These are phyloP conservation scores for Dalbergia oliveri DNA, from an alignment of 306 rosid species.

Conservation along the genomic window DNA sequence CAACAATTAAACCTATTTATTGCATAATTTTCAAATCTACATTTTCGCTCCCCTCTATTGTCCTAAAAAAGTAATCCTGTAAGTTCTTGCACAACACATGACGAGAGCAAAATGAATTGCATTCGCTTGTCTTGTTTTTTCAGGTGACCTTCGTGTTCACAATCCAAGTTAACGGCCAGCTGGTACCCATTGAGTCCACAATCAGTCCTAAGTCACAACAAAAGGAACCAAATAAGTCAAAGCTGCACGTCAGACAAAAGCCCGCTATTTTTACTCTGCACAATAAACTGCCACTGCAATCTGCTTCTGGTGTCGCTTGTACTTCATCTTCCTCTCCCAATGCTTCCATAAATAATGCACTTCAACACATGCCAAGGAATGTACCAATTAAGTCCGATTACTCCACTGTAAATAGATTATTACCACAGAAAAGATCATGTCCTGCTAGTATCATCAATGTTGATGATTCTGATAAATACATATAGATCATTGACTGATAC, in stretches of 20 bases:
- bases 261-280: constrained; percentile 51
- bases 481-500: too few relatives aligned
- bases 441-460: constrained; percentile 47
- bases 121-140: constrained; percentile 27
- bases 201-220: constrained; percentile 54
- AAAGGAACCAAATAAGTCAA: constrained; percentile 57
- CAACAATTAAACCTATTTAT: not conserved
- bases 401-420: constrained; percentile 57
- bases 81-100: not conserved
- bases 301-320: constrained; percentile 50
- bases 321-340: constrained; percentile 48
- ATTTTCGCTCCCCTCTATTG: not conserved
- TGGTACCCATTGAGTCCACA: constrained; percentile 77
- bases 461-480: constrained; percentile 56
- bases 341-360: constrained; percentile 48
- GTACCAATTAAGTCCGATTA: constrained; percentile 46
- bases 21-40: not conserved
- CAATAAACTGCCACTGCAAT: constrained; percentile 53
- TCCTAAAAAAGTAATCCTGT: not conserved
- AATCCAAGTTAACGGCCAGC: constrained; percentile 91
- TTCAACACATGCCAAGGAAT: constrained; percentile 49
- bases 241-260: constrained; percentile 51
- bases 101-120: constrained; percentile 8
- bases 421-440: constrained; percentile 75
- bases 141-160: constrained; percentile 92